A percentile compares a stretch with the other conserved stretches of the same genome.
Evolutionary conservation across 2,329 filamentous ascomycete species (phyloP).

Genomic region (Ilyonectria robusta): DNA sequence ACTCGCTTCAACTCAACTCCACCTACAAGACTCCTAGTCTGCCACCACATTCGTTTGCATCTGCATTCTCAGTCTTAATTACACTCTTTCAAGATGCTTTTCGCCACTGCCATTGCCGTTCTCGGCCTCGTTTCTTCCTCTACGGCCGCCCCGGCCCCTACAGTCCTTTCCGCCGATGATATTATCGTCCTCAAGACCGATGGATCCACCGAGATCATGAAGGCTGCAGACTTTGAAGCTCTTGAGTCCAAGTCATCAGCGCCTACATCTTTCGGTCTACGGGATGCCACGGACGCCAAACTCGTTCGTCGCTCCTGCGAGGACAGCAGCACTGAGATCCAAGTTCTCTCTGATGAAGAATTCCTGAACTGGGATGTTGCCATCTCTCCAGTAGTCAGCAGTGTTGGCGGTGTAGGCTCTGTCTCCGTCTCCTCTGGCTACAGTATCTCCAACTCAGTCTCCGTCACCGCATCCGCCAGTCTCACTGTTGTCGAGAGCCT

Average conservation of each 20-base stretch:
- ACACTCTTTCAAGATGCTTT: slow-evolving; percentile 26
- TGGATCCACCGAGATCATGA: slow-evolving; percentile 39
- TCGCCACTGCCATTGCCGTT: slow-evolving; percentile 30
- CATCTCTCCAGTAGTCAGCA: slow-evolving; percentile 43
- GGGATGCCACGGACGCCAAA: background rate
- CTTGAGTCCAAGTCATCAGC: slow-evolving; percentile 30
- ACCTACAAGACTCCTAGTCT: no score
- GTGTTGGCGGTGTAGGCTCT: slow-evolving; percentile 27
- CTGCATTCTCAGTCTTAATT: slow-evolving; percentile 1
- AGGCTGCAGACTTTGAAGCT: slow-evolving; percentile 33
- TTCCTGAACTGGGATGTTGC: slow-evolving; percentile 43
- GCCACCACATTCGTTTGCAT: slow-evolving; percentile 5
- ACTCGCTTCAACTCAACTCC: no score
- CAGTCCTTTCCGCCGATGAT: slow-evolving; percentile 32
- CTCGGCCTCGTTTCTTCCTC: slow-evolving; percentile 35
- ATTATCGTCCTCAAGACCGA: slow-evolving; percentile 38
- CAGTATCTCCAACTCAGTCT: slow-evolving; percentile 35
- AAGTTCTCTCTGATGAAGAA: slow-evolving; percentile 37
- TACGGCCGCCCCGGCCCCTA: slow-evolving; percentile 29
- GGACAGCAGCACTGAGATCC: slow-evolving; percentile 39
- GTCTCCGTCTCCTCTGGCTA: slow-evolving; percentile 34
- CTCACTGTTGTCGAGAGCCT: slow-evolving; percentile 21
- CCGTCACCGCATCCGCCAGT: slow-evolving; percentile 12
- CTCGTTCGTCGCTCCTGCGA: slow-evolving; percentile 32
- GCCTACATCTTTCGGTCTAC: background rate